These are phyloP conservation scores for Phyllosticta citribraziliensis DNA, from an alignment of 2,329 filamentous ascomycete genomes.

Conservation along the genomic window DNA sequence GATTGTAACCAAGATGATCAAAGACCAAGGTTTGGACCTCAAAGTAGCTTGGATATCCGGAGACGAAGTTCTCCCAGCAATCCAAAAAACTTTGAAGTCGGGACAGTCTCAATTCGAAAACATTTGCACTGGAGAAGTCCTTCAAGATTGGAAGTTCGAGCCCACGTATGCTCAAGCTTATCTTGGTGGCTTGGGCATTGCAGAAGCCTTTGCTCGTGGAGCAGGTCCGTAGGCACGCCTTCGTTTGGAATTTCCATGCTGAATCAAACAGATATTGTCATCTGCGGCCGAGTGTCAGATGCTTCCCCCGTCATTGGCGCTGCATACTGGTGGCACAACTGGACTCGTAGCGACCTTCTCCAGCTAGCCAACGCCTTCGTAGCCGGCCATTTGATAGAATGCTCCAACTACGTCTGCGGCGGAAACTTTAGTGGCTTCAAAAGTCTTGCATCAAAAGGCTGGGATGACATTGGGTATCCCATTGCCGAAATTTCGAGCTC, in stretches of 20 bases:
- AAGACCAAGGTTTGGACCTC: slow-evolving; percentile 16
- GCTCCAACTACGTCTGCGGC: slow-evolving; percentile 33
- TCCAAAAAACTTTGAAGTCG: slow-evolving; percentile 27
- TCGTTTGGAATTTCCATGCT: neutral
- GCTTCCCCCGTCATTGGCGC: slow-evolving; percentile 36
- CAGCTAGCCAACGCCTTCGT: slow-evolving; percentile 36
- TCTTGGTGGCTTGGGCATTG: slow-evolving; percentile 35
- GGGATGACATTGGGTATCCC: slow-evolving; percentile 24
- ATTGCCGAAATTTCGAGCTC: slow-evolving; percentile 22
- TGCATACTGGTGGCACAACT: slow-evolving; percentile 37
- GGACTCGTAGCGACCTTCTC: slow-evolving; percentile 29
- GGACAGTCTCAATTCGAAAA: slow-evolving; percentile 25
- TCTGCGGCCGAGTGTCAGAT: slow-evolving; percentile 36
- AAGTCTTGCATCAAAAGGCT: slow-evolving; percentile 21
- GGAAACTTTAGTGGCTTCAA: slow-evolving; percentile 38
- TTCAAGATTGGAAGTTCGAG: slow-evolving; percentile 27
- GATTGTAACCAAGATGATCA: slow-evolving; percentile 19
- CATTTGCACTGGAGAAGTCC: slow-evolving; percentile 30
- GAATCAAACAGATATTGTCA: slow-evolving; percentile 27
- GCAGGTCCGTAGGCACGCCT: slow-evolving; percentile 17
- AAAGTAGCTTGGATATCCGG: slow-evolving; percentile 36
- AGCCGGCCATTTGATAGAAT: slow-evolving; percentile 36
- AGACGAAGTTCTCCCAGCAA: slow-evolving; percentile 26
- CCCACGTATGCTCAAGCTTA: slow-evolving; percentile 30
- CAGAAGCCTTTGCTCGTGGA: slow-evolving; percentile 29